Base-by-base conservation (phyloP, 108 stramenopile species). In the Skeletonema marinoi region DNA sequence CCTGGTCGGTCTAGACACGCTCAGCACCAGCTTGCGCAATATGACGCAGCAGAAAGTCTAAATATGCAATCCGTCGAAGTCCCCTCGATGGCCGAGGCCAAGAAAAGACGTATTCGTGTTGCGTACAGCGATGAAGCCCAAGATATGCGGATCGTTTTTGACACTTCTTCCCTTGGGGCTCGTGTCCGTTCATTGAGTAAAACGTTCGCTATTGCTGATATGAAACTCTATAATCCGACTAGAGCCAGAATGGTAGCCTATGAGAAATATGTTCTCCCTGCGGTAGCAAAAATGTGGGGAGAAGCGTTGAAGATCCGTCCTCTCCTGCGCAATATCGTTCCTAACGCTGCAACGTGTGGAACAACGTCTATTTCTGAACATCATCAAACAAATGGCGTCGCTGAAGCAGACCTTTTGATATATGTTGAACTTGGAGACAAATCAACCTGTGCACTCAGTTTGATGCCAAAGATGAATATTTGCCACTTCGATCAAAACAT, bases 401-500 rank as follows among this genome's bases (percentile, higher is more conserved):
- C 68, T 17, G 56, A 74, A 50, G 69, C 80, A 65, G 80, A 81
- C 70, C 56, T 74, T 60, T 38, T 81, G 21, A 66, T 81, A 25
- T 81, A 81, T 60, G 65, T 71, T 32, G 80, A 59, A 71, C 16
- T 59, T 36, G 68, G 64, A 17, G 39, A 70, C 19, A 19, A 65
- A 5, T 68, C 54, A 31, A 42, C 64, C 19, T 81, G 80, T 68
- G 48, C 41, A 17, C 13, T 36, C 0, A 73, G 75, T 46, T 39
- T 32, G 12, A 74, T 54, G 69, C 80, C 80, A n/a, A 29, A 61
- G 21, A 42, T 81, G 1, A 81, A n/a, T 17, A 73, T 81, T 19
- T 81, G 80, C 46, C 73, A 74, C 59, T 88, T 86, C 63, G 87
- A 88, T 54, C 87, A 88, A 68, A 78, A 77, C 44, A 65, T 90